Base-by-base conservation (phyloP, 768 basidiomycete genomes). In the Podaxis sp. region DNA sequence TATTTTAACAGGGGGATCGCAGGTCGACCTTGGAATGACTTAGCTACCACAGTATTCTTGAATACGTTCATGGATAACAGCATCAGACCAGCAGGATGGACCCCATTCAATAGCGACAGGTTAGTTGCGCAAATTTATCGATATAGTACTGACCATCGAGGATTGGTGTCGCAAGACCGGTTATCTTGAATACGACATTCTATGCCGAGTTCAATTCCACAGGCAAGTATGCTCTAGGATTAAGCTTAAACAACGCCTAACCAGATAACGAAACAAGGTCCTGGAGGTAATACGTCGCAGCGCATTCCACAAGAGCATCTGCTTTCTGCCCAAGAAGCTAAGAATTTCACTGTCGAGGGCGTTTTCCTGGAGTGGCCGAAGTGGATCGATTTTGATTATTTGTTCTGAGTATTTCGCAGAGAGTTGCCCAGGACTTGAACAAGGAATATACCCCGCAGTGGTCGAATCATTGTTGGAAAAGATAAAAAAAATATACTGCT, bases 1-100 rank as follows among this genome's bases (percentile, higher is more conserved):
- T 7, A 3, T 32, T 47, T 14, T 42, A 35, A 21, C 53, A 3
- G 4, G 14, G 21, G 18, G 16, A 10, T 48, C 13, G 11, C 55
- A 74, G 76, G 76, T 4, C 79, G 87, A 2, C 86, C 87, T 0
- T 88, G 87, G 87, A 87, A 86, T 66, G 77, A 81, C 54, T 70
- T 82, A 5, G 82, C 85, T 0, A 77, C 77, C 0, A 79, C 83
- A 0, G 80, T 88, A 1, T 88, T 73, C 61, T 68, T 87, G 6
- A 71, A 70, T 4, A 85, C 79, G 0, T 80, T 76, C 54, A 88
- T 88, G 85, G 85, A 88, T 56, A 73, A 79, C 11, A 83, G 77
- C 63, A 77, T 87, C 36, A 51, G 72, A 5, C 76, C 84, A 1
- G 75, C 66, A 9, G 85, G 85, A 6, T 87, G 80, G 73, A 80